Percentiles rank a stretch among this genome's conserved stretches.
Evolutionary conservation across 2,329 filamentous ascomycete genomes (phyloP).

Genomic region (Aspergillus aculeatus): DNA sequence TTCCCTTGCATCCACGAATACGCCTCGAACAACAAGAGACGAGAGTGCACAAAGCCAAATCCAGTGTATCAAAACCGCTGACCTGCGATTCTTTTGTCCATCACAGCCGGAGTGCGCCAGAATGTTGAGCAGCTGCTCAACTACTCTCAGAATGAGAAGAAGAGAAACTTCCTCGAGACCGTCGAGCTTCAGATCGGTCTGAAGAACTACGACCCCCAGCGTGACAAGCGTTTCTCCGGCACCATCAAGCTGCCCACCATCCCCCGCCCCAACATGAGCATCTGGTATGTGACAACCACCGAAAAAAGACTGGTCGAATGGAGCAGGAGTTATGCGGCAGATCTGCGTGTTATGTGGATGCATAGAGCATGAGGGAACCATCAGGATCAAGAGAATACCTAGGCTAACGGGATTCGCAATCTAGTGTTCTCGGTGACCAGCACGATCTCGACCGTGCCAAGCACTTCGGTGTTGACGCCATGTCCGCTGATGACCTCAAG

Average conservation of each 20-base stretch:
- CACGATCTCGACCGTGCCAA: slow-evolving; percentile 99
- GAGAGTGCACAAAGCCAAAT: too few relatives aligned
- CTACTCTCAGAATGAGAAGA: slow-evolving; percentile 94
- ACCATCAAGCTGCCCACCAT: slow-evolving; percentile 93
- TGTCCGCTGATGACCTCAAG: slow-evolving; percentile 98
- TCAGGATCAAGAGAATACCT: neutral
- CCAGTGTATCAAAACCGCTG: neutral
- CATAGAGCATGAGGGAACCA: too few relatives aligned
- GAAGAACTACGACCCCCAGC: slow-evolving; percentile 99
- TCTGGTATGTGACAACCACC: slow-evolving; percentile 60
- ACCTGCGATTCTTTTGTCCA: slow-evolving; percentile 10
- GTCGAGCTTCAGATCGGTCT: slow-evolving; percentile 82
- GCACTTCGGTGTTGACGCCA: slow-evolving; percentile 97
- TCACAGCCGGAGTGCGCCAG: slow-evolving; percentile 81
- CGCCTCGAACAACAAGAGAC: neutral
- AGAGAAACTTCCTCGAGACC: slow-evolving; percentile 96
- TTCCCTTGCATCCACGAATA: neutral
- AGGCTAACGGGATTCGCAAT: slow-evolving; percentile 17
- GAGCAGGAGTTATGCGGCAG: too few relatives aligned
- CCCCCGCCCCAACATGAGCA: slow-evolving; percentile 85
- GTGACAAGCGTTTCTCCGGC: slow-evolving; percentile 99
- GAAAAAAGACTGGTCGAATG: neutral
- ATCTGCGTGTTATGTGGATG: too few relatives aligned
- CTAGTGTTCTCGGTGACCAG: slow-evolving; percentile 80
- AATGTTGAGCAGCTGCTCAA: slow-evolving; percentile 92